Base-by-base conservation (phyloP, 2,329 filamentous ascomycete genomes). In the Fusarium sp. region DNA sequence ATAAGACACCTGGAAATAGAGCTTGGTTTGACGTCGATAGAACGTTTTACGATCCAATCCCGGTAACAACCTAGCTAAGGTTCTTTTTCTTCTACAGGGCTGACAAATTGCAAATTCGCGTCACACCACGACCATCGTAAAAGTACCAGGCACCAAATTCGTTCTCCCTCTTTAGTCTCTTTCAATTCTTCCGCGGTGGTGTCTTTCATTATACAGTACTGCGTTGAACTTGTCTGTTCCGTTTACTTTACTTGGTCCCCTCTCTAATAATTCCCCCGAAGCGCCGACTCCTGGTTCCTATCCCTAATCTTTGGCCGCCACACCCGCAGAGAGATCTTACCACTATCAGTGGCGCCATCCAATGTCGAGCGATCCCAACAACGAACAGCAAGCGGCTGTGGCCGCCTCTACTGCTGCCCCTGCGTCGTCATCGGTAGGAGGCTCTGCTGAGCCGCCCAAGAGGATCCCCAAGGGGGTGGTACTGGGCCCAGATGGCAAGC, bases 401-500 rank as follows among this genome's bases (percentile, higher is more conserved):
- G 63, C 73, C 43, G 58, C 58, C 38, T 50, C 72, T 48, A 54
- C 61, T 42, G 44, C 74, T 45, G 55, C 72, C 48, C 63, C 65
- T 52, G 69, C 60, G 33, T 53, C 63, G n/a, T 64, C 60, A 26
- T 49, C 50, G 22, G 43, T 56, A 50, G 61, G 73, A 75, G 57
- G 63, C 63, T 69, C 69, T 53, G 69, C 72, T 22, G 80, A 79
- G 63, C 72, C 78, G 49, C 81, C 85, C 26, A 87, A 87, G 75
- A 87, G 85, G 74, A 80, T 92, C 31, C 88, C 91, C 17, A 92
- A 91, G 75, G 92, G 92, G 68, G 85, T 95, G 4, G 87, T 95
- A 38, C 81, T 95, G 36, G 93, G 91, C 45, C 91, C 91, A 68
- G 92, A 96, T 81, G 93, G 93, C 58, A 96, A 96, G 81, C 93